Evolutionary conservation across 192 early-diverging fungal genomes (phyloP), one percentile per base, ranked within the genome.

Genomic region (Phlyctochytrium arcticum): DNA sequence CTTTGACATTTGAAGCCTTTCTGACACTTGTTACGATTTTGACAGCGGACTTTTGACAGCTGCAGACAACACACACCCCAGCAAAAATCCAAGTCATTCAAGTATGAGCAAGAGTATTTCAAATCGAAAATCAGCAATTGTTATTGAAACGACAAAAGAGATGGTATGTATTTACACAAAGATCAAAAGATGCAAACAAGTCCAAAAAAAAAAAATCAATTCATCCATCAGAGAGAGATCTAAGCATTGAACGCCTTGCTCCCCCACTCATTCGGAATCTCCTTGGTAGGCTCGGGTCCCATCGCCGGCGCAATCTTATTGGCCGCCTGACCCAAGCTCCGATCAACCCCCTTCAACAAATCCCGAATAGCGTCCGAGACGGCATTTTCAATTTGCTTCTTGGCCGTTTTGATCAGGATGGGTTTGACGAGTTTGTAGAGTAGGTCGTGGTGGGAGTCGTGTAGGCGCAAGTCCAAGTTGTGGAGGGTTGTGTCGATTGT

Each of bases 381-480:
- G 30, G 67, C 67, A 8, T 62, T 50, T 50, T 69, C 67, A 24
- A 69, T 42, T 48, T 69, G 67, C 59, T 60, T 61, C 59, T 69
- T 69, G 57, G 57, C 67, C 4, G 36, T 50, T 31, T 48, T 60
- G 48, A 61, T 50, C 12, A 69, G 24, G 23, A 62, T 44, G 21
- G 67, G 67, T 48, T 69, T 69, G 30, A 37, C 50, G 27, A 69
- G 26, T 59, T 69, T 69, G 67, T 69, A 69, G 21, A 69, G 27
- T 48, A 60, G 31, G 50, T 69, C 67, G 59, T 69, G 67, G 58
- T 62, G 67, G 12, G 58, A 62, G 27, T 69, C 67, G 67, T 69
- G 67, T 36, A 69, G 67, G 23, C 67, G 57, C 15, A 69, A 37
- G 67, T 69, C 67, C 10, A 69, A 48, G 59, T 60, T 62, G 51